phyloP scores from a whole-genome alignment of 495 filamentous ascomycete genomes.

The Thermochaetoides thermophila region DNA sequence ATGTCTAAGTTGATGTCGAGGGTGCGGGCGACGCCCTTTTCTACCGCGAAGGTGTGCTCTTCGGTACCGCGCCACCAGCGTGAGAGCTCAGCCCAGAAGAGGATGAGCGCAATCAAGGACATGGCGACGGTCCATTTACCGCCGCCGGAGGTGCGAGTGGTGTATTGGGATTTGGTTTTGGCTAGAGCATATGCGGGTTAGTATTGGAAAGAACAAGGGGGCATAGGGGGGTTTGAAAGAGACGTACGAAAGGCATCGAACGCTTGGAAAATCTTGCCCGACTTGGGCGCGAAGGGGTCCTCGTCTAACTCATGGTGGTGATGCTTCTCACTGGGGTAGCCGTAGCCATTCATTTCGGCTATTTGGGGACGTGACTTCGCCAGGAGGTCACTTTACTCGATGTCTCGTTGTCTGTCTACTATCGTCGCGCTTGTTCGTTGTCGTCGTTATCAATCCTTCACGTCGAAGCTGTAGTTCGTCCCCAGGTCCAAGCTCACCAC shows the following conservation, averaged over 20 bases:
- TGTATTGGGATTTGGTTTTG: conserved; percentile 91
- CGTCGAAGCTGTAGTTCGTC: too few species aligned
- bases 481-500: too few species aligned
- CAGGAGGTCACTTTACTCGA: too few species aligned
- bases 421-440: too few species aligned
- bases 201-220: not conserved
- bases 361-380: too few species aligned
- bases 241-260: conserved; percentile 95
- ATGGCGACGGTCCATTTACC: conserved; percentile 89
- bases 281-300: conserved; percentile 62
- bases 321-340: conserved; percentile 36
- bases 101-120: conserved; percentile 50
- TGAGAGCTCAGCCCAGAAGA: conserved; percentile 60
- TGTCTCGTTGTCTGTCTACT: too few species aligned
- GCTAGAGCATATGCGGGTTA: conserved; percentile 33
- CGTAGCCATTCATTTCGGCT: conserved; percentile 40
- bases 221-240: conserved; percentile 14
- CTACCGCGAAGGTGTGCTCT: conserved; percentile 80
- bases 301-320: conserved; percentile 46
- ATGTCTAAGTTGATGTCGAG: conserved; percentile 94
- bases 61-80: conserved; percentile 76
- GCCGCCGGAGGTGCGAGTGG: conserved; percentile 63
- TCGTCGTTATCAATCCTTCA: too few species aligned
- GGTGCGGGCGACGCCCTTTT: conserved; percentile 74
- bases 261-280: conserved; percentile 51